A percentile compares a stretch with the other conserved stretches of the same genome.
Conservation (phyloP, 257 asterid species). For the Solanum paucissectum region DNA sequence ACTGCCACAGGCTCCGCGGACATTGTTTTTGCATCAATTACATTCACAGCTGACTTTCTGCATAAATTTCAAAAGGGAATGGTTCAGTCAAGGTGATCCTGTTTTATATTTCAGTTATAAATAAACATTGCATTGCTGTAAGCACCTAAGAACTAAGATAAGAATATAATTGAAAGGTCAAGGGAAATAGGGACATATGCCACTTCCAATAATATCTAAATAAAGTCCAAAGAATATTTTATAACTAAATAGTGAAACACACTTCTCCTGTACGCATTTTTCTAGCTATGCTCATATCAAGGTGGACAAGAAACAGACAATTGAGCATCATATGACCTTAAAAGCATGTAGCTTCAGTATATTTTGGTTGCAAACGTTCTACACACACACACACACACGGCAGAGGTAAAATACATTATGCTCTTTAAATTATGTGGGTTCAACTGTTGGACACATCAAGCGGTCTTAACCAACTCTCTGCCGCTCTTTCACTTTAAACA, state of each 20-base stretch:
- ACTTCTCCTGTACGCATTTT: neutral
- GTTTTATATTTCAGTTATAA: neutral
- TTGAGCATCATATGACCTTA: neutral
- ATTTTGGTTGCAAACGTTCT: neutral
- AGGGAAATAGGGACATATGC: neutral
- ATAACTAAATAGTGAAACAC: neutral
- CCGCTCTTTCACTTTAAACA: neutral
- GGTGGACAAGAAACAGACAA: neutral
- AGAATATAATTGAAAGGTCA: neutral
- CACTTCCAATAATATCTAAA: neutral
- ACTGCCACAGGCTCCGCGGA: conserved; percentile 79
- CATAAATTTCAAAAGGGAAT: neutral
- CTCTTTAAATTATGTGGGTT: neutral
- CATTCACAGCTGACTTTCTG: conserved; percentile 82
- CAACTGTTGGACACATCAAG: neutral
- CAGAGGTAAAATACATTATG: neutral
- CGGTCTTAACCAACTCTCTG: neutral
- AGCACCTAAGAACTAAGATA: neutral
- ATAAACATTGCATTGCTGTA: neutral
- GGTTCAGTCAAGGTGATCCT: neutral
- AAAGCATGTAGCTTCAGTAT: neutral
- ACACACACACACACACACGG: neutral
- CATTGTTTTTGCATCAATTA: conserved; percentile 91
- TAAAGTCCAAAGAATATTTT: neutral
- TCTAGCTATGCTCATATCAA: neutral